Base-by-base conservation (phyloP, 352 stramenopile genomes). In the Bremia lactucae region DNA sequence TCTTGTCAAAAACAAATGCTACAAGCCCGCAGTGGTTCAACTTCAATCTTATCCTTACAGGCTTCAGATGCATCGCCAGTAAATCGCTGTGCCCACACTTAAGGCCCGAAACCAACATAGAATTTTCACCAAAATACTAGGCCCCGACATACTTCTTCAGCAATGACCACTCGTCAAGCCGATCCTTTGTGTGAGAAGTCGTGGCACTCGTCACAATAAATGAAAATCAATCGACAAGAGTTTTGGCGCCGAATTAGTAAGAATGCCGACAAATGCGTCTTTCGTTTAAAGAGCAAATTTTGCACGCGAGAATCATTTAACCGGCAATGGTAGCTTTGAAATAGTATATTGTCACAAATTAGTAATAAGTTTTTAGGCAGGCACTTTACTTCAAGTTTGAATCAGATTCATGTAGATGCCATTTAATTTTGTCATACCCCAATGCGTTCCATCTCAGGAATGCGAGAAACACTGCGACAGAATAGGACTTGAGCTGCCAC, bases 391-490 rank as follows among this genome's bases (percentile, higher is more conserved):
- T n/a, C n/a, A n/a, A n/a, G n/a, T n/a, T n/a, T n/a, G n/a, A n/a
- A n/a, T n/a, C n/a, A n/a, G n/a, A n/a, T n/a, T n/a, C n/a, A n/a
- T n/a, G n/a, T n/a, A n/a, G n/a, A n/a, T n/a, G n/a, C 5, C 33
- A 2, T 5, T 11, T 20, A 8, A 6, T 39, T 14, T 28, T 3
- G 1, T 55, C 62, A 83, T 15, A 81, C 73, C 40, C 83, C 83
- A 47, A 89, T 85, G 25, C 76, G 76, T 26, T 89, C 73, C 73
- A 89, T 89, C 53, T 90, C 78, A 9, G 74, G 72, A 26, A 90
- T 87, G 6, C 73, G 53, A 25, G 68, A 87, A 2, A 84, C 77
- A 28, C 73, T 87, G 28, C 74, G 70, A 43, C 75, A 84, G 43
- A 90, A 90, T 15, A 90, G 56, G 28, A 87, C 77, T 50, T 86